Conservation (phyloP, 345 rosid genomes). For the Schrenkiella parvula region DNA sequence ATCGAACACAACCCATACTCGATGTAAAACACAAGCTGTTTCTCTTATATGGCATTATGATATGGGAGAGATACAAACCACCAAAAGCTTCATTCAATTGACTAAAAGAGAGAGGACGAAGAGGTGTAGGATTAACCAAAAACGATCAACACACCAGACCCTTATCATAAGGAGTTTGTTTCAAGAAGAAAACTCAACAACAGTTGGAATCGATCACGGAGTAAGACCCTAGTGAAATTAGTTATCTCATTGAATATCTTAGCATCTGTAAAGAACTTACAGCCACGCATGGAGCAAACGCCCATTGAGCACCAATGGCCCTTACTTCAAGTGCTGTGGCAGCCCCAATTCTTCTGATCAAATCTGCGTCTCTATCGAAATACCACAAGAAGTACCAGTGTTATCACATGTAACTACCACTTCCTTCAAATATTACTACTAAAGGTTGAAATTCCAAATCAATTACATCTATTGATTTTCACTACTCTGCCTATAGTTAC, state of each 20-base stretch:
- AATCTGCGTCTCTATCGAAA: constrained; percentile 55
- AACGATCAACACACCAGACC: not conserved
- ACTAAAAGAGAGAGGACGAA: not conserved
- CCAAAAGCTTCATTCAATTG: not conserved
- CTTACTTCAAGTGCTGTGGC: constrained; percentile 94
- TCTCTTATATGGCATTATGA: not conserved
- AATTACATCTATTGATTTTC: too few relatives aligned
- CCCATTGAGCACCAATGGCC: constrained; percentile 79
- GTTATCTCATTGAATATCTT: not conserved
- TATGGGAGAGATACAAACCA: not conserved
- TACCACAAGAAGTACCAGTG: not conserved
- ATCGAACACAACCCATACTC: not conserved
- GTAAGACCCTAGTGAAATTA: not conserved
- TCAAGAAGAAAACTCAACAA: not conserved
- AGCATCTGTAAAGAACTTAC: constrained; percentile 43
- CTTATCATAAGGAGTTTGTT: not conserved
- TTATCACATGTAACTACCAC: not conserved
- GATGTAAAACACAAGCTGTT: not conserved
- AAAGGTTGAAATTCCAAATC: not conserved
- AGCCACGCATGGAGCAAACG: constrained; percentile 86
- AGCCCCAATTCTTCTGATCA: constrained; percentile 60
- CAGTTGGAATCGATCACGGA: not conserved
- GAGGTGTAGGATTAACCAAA: not conserved
- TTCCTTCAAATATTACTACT: not conserved
- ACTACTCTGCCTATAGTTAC: too few relatives aligned